Conservation (phyloP, 2,329 filamentous ascomycete species). For the Albophoma yamanashiensis region DNA sequence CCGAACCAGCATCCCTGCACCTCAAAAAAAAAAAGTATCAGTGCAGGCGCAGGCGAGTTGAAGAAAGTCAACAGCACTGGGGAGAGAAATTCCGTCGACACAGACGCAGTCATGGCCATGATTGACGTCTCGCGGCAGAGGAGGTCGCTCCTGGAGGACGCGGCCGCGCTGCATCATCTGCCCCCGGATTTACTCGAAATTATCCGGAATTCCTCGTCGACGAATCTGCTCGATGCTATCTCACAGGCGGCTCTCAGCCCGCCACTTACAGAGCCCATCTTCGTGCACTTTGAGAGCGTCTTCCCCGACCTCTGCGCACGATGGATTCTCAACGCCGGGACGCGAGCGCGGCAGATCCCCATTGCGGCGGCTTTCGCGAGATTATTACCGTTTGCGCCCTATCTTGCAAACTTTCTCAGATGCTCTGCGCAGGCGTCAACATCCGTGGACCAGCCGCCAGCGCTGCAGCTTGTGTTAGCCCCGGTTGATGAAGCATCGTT, state of each 20-base stretch:
- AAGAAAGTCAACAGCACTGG: constrained; percentile 11
- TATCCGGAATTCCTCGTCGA: constrained; percentile 52
- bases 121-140: constrained; percentile 45
- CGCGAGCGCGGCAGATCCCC: constrained; percentile 24
- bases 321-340: constrained; percentile 50
- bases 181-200: constrained; percentile 60
- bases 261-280: constrained; percentile 60
- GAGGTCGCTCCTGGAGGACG: constrained; percentile 44
- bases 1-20: constrained; percentile 14
- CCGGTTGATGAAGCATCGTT: constrained; percentile 16
- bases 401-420: constrained; percentile 64
- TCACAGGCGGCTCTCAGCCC: constrained; percentile 59
- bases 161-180: constrained; percentile 45
- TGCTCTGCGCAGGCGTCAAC: constrained; percentile 15
- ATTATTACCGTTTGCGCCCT: constrained; percentile 71
- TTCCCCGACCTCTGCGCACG: constrained; percentile 76
- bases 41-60: constrained; percentile 8
- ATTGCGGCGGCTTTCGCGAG: constrained; percentile 66
- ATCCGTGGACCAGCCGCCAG: constrained; percentile 5
- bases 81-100: constrained; percentile 14
- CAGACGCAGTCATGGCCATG: constrained; percentile 37
- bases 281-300: constrained; percentile 61
- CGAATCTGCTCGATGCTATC: constrained; percentile 60
- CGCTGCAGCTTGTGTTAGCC: constrained; percentile 19
- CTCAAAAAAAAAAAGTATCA: constrained; percentile 19